These are phyloP conservation scores for Phaeodactylum tricornutum DNA, from an alignment of 108 stramenopile species.

Conservation along the genomic window DNA sequence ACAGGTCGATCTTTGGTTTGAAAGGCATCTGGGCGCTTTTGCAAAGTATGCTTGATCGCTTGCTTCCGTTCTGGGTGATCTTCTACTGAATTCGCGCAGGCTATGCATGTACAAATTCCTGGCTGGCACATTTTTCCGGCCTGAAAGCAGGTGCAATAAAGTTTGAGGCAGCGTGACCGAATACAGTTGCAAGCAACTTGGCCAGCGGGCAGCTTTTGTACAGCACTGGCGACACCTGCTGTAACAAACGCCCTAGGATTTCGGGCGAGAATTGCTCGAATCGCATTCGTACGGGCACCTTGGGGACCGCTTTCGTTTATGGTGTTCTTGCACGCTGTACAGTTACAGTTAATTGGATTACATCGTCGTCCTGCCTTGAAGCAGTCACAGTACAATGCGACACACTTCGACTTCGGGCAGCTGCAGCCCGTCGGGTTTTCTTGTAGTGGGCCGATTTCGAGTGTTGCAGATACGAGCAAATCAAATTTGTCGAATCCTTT, in stretches of 20 bases:
- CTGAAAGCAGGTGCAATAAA: constrained; percentile 91
- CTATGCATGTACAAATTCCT: constrained; percentile 34
- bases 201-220: constrained; percentile 22
- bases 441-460: constrained; percentile 38
- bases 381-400: constrained; percentile 91
- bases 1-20: constrained; percentile 21
- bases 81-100: constrained; percentile 33
- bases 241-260: constrained; percentile 46
- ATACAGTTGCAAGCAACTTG: constrained; percentile 78
- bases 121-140: constrained; percentile 45
- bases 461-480: constrained; percentile 29
- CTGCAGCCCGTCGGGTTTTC: constrained; percentile 57
- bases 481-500: constrained; percentile 25
- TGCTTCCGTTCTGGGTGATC: constrained; percentile 16
- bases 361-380: constrained; percentile 76
- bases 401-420: constrained; percentile 75
- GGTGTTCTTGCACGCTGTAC: constrained; percentile 49
- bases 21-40: constrained; percentile 51
- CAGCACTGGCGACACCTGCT: constrained; percentile 16
- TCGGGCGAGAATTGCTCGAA: constrained; percentile 39
- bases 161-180: constrained; percentile 76
- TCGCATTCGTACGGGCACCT: constrained; percentile 40
- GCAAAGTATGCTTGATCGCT: constrained; percentile 28
- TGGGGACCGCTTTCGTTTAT: constrained; percentile 25
- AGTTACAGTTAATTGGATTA: constrained; percentile 25